Percentiles rank a stretch among this genome's conserved stretches.
phyloP scores from a whole-genome alignment of 1,139 yeast genomes.

The Eremothecium gossypii region DNA sequence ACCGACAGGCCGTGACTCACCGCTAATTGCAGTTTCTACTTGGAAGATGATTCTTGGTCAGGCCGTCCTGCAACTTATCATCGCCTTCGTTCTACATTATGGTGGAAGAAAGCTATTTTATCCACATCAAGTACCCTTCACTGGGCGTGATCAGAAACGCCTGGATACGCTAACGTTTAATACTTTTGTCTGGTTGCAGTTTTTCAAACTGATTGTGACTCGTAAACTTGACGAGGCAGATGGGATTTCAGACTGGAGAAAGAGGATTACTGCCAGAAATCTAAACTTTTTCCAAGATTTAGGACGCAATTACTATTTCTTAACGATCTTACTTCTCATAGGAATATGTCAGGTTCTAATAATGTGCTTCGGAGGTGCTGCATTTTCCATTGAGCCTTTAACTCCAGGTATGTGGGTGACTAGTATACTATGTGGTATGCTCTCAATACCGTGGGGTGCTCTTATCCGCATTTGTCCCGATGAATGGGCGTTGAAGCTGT shows the following conservation, averaged over 20 bases:
- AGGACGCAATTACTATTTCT: conserved; percentile 72
- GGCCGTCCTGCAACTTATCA: conserved; percentile 61
- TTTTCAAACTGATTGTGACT: conserved; percentile 85
- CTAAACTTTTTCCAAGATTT: conserved; percentile 78
- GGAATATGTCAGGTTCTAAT: conserved; percentile 78
- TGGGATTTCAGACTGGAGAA: conserved; percentile 47
- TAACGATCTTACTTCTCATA: conserved; percentile 61
- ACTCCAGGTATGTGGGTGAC: conserved; percentile 85
- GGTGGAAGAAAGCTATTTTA: conserved; percentile 60
- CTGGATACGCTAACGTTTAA: conserved; percentile 83
- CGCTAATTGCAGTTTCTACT: conserved; percentile 82
- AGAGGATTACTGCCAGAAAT: conserved; percentile 49
- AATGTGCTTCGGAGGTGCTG: conserved; percentile 96
- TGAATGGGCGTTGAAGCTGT: conserved; percentile 54
- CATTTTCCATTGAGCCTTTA: conserved; percentile 61
- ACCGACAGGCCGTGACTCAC: conserved; percentile 78
- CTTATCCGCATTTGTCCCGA: conserved; percentile 78
- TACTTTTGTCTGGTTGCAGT: conserved; percentile 95
- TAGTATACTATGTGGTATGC: conserved; percentile 72
- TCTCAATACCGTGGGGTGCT: conserved; percentile 74
- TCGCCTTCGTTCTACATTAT: conserved; percentile 76
- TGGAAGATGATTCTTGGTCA: conserved; percentile 98
- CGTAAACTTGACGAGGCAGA: conserved; percentile 88
- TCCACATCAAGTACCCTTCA: conserved; percentile 32
- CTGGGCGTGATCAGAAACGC: conserved; percentile 45